Evolutionary conservation across 306 rosid genomes (phyloP).

Genomic region (Fagus crenata): DNA sequence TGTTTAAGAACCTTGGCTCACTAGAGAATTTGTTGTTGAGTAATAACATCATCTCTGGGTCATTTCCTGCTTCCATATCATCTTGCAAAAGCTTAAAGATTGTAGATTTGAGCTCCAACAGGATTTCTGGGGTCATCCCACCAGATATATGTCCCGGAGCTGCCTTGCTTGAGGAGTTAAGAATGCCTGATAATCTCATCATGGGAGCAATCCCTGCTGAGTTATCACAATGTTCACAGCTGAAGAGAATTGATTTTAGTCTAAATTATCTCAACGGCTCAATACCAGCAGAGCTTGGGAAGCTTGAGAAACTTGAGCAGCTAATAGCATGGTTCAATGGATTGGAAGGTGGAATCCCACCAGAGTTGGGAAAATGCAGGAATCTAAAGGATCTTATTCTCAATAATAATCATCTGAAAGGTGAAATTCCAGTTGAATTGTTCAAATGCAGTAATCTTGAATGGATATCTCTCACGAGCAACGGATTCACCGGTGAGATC

Average conservation of each 20-base stretch:
- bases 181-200: slow-evolving; percentile 84
- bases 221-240: slow-evolving; percentile 65
- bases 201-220: slow-evolving; percentile 70
- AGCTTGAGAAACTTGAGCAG: slow-evolving; percentile 77
- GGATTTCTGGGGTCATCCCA: slow-evolving; percentile 68
- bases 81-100: slow-evolving; percentile 68
- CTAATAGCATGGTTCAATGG: slow-evolving; percentile 92
- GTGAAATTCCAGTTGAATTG: slow-evolving; percentile 73
- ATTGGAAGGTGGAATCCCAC: slow-evolving; percentile 81
- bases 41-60: slow-evolving; percentile 67
- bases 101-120: slow-evolving; percentile 85
- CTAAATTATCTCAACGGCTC: slow-evolving; percentile 82
- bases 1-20: slow-evolving; percentile 63
- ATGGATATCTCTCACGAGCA: slow-evolving; percentile 94
- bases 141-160: slow-evolving; percentile 85
- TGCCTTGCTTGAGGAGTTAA: slow-evolving; percentile 73
- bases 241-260: slow-evolving; percentile 87
- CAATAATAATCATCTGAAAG: slow-evolving; percentile 68
- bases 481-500: slow-evolving; percentile 66
- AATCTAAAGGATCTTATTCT: slow-evolving; percentile 87
- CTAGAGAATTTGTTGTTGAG: slow-evolving; percentile 72
- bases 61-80: slow-evolving; percentile 76
- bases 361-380: slow-evolving; percentile 80
- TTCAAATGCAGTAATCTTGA: slow-evolving; percentile 84
- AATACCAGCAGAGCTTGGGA: slow-evolving; percentile 88